Evolutionary conservation across 208 protist genomes (phyloP), one percentile per base, ranked within the genome.

Genomic region (Leishmania amazonensis): DNA sequence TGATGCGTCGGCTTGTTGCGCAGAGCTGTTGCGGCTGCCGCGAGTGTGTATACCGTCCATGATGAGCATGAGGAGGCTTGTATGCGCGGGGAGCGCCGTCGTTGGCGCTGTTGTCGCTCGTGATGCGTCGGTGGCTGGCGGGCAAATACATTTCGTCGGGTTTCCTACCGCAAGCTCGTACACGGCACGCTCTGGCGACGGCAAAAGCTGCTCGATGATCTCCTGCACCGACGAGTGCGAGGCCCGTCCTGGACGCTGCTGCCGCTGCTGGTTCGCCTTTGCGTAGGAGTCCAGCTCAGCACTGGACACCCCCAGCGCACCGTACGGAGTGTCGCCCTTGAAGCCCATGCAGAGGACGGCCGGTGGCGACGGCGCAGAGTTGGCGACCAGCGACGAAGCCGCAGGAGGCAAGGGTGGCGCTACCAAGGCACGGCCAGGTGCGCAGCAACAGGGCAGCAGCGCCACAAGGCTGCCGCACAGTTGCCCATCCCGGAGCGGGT

Each of bases 41-140:
- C 70, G 67, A 3, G 81, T 24, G 31, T 58, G 19, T 38, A 85
- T 31, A 35, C 83, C 83, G 13, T 85, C 74, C 35, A 71, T 60
- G 24, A 82, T 58, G 28, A 81, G 74, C n/a, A 81, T 8, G 3
- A 85, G 73, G 21, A 85, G 76, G 31, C 78, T 82, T 9, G 83
- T 77, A 21, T 80, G 65, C 21, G 53, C 75, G 40, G 75, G 58
- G 31, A 78, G 57, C 31, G n/a, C 75, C 21, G 53, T 51, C 73
- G 42, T 15, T 0, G 70, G 21, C 21, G 76, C 7, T 74, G 42
- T 17, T 49, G 42, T 4, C 6, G 67, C 47, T 11, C 38, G 13
- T 31, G 57, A 42, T 7, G 28, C 28, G 31, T 31, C 21, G 73
- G 49, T 35, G 64, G 45, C 38, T n/a, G 65, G 2, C 4, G 76